These are phyloP conservation scores for Centella asiatica DNA, from an alignment of 129 eudicot genomes.

Conservation along the genomic window DNA sequence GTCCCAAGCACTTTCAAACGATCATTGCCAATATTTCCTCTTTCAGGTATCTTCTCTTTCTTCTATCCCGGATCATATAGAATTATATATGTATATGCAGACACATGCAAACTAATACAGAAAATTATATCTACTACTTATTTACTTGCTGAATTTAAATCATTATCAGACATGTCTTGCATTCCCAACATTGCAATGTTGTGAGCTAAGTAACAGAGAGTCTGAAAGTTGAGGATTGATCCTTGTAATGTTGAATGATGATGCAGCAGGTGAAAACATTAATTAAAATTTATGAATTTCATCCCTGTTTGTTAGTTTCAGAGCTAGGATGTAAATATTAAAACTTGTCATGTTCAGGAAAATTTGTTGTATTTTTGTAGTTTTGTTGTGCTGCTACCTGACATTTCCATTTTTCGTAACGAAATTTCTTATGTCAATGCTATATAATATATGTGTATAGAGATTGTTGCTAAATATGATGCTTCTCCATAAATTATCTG, in stretches of 20 bases:
- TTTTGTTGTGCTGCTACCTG: background rate
- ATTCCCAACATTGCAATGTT: background rate
- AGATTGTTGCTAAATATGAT: background rate
- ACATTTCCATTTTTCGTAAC: background rate
- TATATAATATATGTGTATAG: background rate
- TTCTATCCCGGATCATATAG: no score
- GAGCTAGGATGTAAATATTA: background rate
- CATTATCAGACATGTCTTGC: background rate
- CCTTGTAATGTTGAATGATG: background rate
- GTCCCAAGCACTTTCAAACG: constrained; percentile 37
- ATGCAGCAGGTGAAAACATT: background rate
- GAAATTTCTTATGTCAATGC: background rate
- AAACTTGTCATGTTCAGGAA: no score
- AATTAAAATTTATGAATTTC: no score
- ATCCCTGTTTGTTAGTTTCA: background rate
- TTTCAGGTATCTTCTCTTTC: constrained; percentile 39
- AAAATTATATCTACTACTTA: background rate
- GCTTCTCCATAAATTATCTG: background rate
- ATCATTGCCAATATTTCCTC: constrained; percentile 37
- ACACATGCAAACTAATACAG: no score
- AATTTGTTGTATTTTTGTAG: background rate
- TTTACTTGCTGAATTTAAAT: background rate
- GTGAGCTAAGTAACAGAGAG: background rate
- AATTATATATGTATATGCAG: no score
- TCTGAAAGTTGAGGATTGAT: background rate